Evolutionary conservation across 495 filamentous ascomycete genomes (phyloP), one percentile per base, ranked within the genome.

Genomic region (Aspergillus haitiensis): DNA sequence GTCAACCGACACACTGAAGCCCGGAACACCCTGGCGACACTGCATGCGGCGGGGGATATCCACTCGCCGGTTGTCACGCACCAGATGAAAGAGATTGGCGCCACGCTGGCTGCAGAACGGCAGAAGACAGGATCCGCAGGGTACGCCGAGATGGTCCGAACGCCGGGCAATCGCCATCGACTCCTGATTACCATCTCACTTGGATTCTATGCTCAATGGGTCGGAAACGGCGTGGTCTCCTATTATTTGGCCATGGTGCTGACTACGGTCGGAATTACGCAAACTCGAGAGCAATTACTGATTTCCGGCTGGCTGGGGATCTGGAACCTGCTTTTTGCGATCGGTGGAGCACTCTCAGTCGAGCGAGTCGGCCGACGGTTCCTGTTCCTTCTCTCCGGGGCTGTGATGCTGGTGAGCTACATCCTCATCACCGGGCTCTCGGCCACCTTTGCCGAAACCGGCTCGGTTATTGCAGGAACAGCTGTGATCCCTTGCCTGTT

Each of bases 141-240:
- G 34, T 80, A 72, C 65, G 9, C 61, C 15, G 84, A 87, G 62
- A 86, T 89, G 77, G 73, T 89, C 75, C 71, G 72, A 56, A 88
- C 86, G 39, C 83, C 79, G 66, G 86, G 88, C 51, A 90, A 90
- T 75, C 79, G 86, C 7, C 84, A 84, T 64, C 78, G 86, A 8
- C 64, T 88, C 1, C 47, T 70, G 18, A 68, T 89, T n/a, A 78
- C 83, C 37, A 66, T 86, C 15, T 81, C 80, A 5, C 72, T 87
- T n/a, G 85, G 86, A 59, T 81, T 87, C 67, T 90, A 88, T 18
- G 82, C 81, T 6, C 86, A 89, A 73, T 89, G 84, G 83, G 81
- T 77, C 49, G 86, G 86, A 39, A 89, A 86, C 62, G 84, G 81
- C 55, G 80, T 89, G 21, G 81, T 88, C 61, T 85, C 82, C 37